Conservation (phyloP, 192 early-diverging fungal species). For the Oehlia diaphana region DNA sequence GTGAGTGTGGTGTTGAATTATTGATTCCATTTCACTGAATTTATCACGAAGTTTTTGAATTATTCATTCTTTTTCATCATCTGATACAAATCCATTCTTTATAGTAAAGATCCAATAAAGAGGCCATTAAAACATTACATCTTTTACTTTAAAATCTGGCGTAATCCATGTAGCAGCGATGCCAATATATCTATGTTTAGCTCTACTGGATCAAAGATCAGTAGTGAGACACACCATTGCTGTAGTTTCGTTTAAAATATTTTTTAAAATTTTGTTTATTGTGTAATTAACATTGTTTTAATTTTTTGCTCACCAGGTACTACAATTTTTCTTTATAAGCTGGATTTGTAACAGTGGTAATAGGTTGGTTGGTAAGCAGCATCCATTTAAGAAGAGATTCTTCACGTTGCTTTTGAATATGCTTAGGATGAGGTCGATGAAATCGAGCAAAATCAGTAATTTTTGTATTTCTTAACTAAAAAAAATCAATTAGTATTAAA, state of each 20-base stretch:
- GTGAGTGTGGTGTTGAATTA: neutral
- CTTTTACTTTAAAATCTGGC: neutral
- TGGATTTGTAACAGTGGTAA: slow-evolving; percentile 1
- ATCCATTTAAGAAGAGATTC: too few species aligned
- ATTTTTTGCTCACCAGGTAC: neutral
- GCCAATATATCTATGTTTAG: slow-evolving; percentile 2
- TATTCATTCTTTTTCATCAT: neutral
- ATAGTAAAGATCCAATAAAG: too few species aligned
- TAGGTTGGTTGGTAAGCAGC: too few species aligned
- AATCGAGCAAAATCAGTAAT: too few species aligned
- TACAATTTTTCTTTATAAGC: neutral
- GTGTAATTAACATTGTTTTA: neutral
- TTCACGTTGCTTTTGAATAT: too few species aligned
- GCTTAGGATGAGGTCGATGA: too few species aligned
- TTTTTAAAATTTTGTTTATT: neutral
- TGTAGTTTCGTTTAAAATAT: neutral
- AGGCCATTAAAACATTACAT: neutral
- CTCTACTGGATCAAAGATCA: neutral
- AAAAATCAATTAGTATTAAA: too few species aligned
- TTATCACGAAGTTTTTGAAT: neutral
- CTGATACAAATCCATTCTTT: neutral
- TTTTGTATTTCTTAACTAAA: too few species aligned
- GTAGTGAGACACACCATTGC: neutral
- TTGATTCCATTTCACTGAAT: neutral
- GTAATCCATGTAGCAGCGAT: slow-evolving; percentile 4